Evolutionary conservation across 208 protist species (phyloP).

Genomic region (Acanthamoeba royreba): DNA sequence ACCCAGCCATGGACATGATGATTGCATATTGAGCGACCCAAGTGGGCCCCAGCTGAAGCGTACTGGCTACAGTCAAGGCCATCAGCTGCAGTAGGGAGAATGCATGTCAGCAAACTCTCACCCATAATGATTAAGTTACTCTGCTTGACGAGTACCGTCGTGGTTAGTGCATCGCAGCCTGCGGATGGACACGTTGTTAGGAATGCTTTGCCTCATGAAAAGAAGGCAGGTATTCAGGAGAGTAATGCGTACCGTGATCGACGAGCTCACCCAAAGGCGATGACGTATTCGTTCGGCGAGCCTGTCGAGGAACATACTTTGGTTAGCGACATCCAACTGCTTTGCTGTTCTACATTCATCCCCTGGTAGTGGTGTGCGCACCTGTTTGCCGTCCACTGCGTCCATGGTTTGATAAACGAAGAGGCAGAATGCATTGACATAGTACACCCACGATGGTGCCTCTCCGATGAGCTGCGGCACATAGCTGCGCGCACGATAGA

Average conservation of each 20-base stretch:
- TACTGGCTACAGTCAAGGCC: not conserved
- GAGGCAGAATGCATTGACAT: not conserved
- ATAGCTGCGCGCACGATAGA: not conserved
- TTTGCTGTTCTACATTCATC: too few relatives aligned
- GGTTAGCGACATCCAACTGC: too few relatives aligned
- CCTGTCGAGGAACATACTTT: too few relatives aligned
- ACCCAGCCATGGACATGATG: not conserved
- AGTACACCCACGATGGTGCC: not conserved
- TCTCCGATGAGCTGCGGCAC: not conserved
- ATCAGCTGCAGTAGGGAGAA: not conserved
- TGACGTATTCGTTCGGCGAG: not conserved
- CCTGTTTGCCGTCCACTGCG: conserved; percentile 26
- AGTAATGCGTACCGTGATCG: conserved; percentile 15
- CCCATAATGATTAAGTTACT: too few relatives aligned
- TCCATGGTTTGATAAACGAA: conserved; percentile 38
- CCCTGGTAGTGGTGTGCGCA: too few relatives aligned
- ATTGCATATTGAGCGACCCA: not conserved
- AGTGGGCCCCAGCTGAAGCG: not conserved
- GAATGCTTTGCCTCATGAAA: too few relatives aligned
- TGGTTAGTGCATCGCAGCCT: conserved; percentile 1
- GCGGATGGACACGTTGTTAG: too few relatives aligned
- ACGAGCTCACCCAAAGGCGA: not conserved
- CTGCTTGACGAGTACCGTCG: too few relatives aligned
- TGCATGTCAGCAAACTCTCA: not conserved
- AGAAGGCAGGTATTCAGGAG: too few relatives aligned